Conservation (phyloP, 371 early-diverging fungal genomes). For the Apophysomyces trapeziformis region DNA sequence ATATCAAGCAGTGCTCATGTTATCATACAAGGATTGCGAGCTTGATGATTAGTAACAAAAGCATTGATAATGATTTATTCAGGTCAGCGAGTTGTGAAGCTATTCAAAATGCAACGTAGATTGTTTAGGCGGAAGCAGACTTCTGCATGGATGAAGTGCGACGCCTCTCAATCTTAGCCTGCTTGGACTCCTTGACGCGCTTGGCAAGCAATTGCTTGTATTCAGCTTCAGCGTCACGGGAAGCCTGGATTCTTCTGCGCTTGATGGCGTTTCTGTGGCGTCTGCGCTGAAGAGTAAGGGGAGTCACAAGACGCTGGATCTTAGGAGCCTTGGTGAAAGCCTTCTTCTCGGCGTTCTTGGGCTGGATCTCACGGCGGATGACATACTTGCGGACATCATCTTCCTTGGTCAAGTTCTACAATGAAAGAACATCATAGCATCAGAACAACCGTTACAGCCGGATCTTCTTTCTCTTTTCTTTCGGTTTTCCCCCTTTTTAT, state of each 20-base stretch:
- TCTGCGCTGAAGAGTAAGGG: conserved; percentile 94
- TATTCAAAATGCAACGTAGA: conserved; percentile 9
- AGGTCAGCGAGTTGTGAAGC: conserved; percentile 5
- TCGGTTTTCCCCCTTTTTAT: background rate
- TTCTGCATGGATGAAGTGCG: conserved; percentile 71
- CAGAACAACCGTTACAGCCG: background rate
- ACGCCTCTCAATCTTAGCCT: conserved; percentile 72
- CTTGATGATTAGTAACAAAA: background rate
- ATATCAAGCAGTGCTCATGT: background rate
- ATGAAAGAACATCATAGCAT: background rate
- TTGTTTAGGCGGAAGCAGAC: conserved; percentile 52
- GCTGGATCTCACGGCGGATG: conserved; percentile 94
- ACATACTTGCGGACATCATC: conserved; percentile 99
- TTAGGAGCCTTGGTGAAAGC: conserved; percentile 92
- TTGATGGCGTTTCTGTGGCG: conserved; percentile 85
- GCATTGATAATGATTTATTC: conserved; percentile 6
- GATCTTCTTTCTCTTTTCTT: no score
- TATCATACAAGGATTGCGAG: no score
- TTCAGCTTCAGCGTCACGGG: conserved; percentile 88
- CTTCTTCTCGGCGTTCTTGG: conserved; percentile 91
- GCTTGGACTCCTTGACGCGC: conserved; percentile 91
- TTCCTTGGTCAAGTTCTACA: conserved; percentile 84
- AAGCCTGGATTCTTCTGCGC: conserved; percentile 77
- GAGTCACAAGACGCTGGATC: conserved; percentile 99
- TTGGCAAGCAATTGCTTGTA: conserved; percentile 93